Evolutionary conservation across 352 stramenopile species (phyloP).

Genomic region (Phytopythium kandeliae): DNA sequence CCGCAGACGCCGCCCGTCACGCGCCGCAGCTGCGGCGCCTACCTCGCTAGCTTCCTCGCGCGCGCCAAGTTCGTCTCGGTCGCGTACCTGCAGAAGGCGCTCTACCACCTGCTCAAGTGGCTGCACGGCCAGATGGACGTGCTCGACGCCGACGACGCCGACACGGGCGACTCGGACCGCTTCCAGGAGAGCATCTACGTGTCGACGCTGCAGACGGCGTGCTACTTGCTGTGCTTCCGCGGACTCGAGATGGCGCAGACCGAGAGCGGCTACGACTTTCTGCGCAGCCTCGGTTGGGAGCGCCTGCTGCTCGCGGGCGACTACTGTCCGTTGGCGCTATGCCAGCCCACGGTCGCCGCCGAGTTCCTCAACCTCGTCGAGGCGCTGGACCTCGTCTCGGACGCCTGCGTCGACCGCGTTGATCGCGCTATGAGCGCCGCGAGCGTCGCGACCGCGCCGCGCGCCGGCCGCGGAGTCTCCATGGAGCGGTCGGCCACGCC

Average conservation of each 20-base stretch:
- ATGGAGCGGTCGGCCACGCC: constrained; percentile 67
- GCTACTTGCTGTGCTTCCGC: constrained; percentile 97
- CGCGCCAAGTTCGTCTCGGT: constrained; percentile 92
- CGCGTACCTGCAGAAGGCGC: constrained; percentile 89
- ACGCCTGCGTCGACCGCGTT: constrained; percentile 69
- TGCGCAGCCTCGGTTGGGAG: constrained; percentile 80
- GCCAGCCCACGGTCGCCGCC: constrained; percentile 69
- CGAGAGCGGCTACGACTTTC: constrained; percentile 70
- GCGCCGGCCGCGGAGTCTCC: constrained; percentile 23
- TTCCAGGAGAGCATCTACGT: constrained; percentile 79
- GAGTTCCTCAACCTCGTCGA: constrained; percentile 83
- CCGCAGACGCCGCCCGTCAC: constrained; percentile 84
- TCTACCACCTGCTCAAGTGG: constrained; percentile 93
- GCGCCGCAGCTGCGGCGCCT: constrained; percentile 92
- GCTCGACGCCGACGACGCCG: constrained; percentile 47
- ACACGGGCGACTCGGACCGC: constrained; percentile 14
- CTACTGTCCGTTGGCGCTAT: constrained; percentile 73
- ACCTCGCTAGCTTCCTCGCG: constrained; percentile 95
- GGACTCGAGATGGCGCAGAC: constrained; percentile 81
- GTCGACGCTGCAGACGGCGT: constrained; percentile 91
- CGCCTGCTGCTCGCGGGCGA: constrained; percentile 50
- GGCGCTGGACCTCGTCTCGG: constrained; percentile 67
- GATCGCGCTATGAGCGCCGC: constrained; percentile 57
- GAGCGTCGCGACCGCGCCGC: constrained; percentile 1
- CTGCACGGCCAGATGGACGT: constrained; percentile 93